phyloP scores from a whole-genome alignment of 345 rosid species.

The Cochlearia excelsa region DNA sequence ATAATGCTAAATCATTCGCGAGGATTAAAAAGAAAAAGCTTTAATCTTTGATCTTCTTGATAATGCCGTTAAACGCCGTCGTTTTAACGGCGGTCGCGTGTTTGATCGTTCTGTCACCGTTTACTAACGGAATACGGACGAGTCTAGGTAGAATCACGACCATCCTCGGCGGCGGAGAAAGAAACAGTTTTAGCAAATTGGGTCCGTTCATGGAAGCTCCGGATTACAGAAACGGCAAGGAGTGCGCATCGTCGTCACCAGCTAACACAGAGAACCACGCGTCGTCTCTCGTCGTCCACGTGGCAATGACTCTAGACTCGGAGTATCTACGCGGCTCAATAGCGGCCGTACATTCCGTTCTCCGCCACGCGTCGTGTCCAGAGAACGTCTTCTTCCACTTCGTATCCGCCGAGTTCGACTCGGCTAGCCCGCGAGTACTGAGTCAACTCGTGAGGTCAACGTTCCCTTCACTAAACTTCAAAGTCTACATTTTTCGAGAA shows the following conservation, averaged over 20 bases:
- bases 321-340: constrained; percentile 92
- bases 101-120: constrained; percentile 35
- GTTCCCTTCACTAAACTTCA: constrained; percentile 89
- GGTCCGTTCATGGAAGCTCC: constrained; percentile 77
- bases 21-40: not conserved
- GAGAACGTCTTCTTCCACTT: constrained; percentile 86
- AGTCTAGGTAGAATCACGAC: constrained; percentile 34
- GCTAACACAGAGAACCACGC: constrained; percentile 26
- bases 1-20: constrained; percentile 31
- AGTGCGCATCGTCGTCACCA: constrained; percentile 43
- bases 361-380: constrained; percentile 93
- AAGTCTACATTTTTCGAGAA: constrained; percentile 86
- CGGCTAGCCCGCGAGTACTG: constrained; percentile 73
- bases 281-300: constrained; percentile 45
- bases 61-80: constrained; percentile 35
- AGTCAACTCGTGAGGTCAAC: constrained; percentile 78
- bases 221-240: constrained; percentile 82
- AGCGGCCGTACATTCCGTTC: constrained; percentile 92
- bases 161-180: not conserved
- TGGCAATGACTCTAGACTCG: constrained; percentile 93
- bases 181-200: constrained; percentile 22
- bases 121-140: constrained; percentile 57
- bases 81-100: constrained; percentile 28
- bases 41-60: constrained; percentile 17
- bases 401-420: constrained; percentile 86